Percentiles rank a stretch among this genome's conserved stretches.
phyloP scores from a whole-genome alignment of 1,139 yeast species.

The Pichia sp. region DNA sequence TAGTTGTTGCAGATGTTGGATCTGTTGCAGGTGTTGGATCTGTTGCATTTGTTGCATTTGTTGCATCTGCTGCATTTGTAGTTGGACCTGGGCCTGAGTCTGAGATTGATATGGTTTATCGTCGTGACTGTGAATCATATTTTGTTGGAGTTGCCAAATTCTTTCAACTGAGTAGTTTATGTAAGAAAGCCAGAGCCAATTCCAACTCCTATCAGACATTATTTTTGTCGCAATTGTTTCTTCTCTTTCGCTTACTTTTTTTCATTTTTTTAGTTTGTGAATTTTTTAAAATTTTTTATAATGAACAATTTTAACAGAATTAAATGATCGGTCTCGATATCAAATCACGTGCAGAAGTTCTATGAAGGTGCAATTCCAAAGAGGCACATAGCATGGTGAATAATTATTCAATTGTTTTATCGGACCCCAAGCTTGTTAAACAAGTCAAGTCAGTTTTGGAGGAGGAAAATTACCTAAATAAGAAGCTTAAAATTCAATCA shows the following conservation, averaged over 20 bases:
- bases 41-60: constrained; percentile 8
- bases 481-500: constrained; percentile 4
- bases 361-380: not conserved
- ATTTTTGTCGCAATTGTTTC: not conserved
- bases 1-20: constrained; percentile 6
- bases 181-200: not conserved
- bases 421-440: not conserved
- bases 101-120: not conserved
- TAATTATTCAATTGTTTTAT: not conserved
- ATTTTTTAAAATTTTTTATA: not conserved
- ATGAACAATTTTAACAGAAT: too few relatives aligned
- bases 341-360: too few relatives aligned
- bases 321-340: too few relatives aligned
- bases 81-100: not conserved
- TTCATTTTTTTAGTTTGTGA: too few relatives aligned
- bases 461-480: not conserved
- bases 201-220: not conserved
- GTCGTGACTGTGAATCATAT: constrained; percentile 3
- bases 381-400: not conserved
- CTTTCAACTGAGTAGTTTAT: not conserved
- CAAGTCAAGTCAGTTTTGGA: constrained; percentile 4
- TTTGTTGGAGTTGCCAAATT: not conserved
- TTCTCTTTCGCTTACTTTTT: not conserved
- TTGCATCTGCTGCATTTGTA: constrained; percentile 8
- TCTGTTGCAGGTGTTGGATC: constrained; percentile 4